Percentiles rank a stretch among this genome's conserved stretches.
phyloP scores from a whole-genome alignment of 441 rosid genomes.

The Viola pubescens region DNA sequence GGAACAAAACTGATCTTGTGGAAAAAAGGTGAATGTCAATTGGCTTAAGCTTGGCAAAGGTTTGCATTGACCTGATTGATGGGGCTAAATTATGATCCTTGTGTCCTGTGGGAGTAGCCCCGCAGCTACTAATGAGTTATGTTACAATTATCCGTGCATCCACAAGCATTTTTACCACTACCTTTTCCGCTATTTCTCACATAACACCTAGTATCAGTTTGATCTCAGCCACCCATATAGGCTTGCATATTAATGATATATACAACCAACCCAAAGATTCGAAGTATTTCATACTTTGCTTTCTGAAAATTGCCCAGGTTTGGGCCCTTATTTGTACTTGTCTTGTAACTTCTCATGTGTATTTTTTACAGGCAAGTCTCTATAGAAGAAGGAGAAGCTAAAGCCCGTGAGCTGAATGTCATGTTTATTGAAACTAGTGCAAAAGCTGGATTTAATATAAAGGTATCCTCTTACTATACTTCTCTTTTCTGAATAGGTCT shows the following conservation, averaged over 20 bases:
- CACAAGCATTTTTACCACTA: too few species aligned
- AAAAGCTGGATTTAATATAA: slow-evolving; percentile 90
- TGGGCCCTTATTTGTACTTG: not conserved
- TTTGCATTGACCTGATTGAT: not conserved
- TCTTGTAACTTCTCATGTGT: too few species aligned
- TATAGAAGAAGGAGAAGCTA: slow-evolving; percentile 90
- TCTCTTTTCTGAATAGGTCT: too few species aligned
- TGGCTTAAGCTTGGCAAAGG: not conserved
- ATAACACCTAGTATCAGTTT: not conserved
- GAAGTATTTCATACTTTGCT: not conserved
- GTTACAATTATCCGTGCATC: too few species aligned
- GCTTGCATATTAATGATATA: not conserved
- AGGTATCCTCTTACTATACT: slow-evolving; percentile 28
- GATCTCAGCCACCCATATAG: not conserved
- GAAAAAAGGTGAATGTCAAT: slow-evolving; percentile 56
- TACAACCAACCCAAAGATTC: not conserved
- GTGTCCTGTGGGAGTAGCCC: not conserved
- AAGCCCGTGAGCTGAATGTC: slow-evolving; percentile 74
- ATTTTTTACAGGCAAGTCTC: slow-evolving; percentile 72
- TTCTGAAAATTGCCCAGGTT: not conserved
- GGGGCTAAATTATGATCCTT: not conserved
- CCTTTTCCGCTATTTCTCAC: too few species aligned
- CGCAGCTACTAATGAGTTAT: too few species aligned
- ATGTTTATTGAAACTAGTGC: slow-evolving; percentile 97
- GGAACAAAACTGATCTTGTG: slow-evolving; percentile 85